phyloP scores from a whole-genome alignment of 2,329 filamentous ascomycete genomes.

The Alternaria rosae region DNA sequence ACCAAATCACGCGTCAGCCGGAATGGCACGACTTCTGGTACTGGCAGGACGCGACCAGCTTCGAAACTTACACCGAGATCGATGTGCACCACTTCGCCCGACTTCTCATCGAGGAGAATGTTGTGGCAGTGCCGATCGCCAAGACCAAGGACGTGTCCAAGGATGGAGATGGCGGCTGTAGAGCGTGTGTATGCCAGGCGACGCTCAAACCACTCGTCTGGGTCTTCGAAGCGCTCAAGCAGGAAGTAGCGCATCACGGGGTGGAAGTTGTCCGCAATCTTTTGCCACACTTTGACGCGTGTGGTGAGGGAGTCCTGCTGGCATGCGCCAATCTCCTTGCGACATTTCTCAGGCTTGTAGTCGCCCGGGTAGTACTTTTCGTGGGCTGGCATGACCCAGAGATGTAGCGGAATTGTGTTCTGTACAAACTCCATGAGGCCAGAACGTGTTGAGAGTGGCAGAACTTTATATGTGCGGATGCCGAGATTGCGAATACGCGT shows the following conservation, averaged over 20 bases:
- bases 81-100: slow-evolving; percentile 94
- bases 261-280: slow-evolving; percentile 81
- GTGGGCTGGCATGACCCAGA: slow-evolving; percentile 91
- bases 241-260: slow-evolving; percentile 98
- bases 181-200: slow-evolving; percentile 91
- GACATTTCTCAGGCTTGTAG: slow-evolving; percentile 75
- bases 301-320: slow-evolving; percentile 73
- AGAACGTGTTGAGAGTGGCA: slow-evolving; percentile 82
- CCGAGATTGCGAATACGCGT: slow-evolving; percentile 88
- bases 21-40: slow-evolving; percentile 96
- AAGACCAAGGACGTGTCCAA: slow-evolving; percentile 90
- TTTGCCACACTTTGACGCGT: slow-evolving; percentile 77
- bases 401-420: slow-evolving; percentile 89
- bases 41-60: slow-evolving; percentile 90
- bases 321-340: slow-evolving; percentile 78
- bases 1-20: slow-evolving; percentile 92
- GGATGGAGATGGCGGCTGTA: slow-evolving; percentile 92
- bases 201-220: slow-evolving; percentile 93
- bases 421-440: slow-evolving; percentile 98
- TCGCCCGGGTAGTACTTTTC: slow-evolving; percentile 85
- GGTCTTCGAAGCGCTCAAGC: slow-evolving; percentile 90
- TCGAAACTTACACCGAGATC: slow-evolving; percentile 98
- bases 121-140: slow-evolving; percentile 97
- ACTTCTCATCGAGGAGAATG: slow-evolving; percentile 88
- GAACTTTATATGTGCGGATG: slow-evolving; percentile 95